A percentile compares a stretch with the other conserved stretches of the same genome.
phyloP scores from a whole-genome alignment of 257 asterid genomes.

The Apocynum venetum region DNA sequence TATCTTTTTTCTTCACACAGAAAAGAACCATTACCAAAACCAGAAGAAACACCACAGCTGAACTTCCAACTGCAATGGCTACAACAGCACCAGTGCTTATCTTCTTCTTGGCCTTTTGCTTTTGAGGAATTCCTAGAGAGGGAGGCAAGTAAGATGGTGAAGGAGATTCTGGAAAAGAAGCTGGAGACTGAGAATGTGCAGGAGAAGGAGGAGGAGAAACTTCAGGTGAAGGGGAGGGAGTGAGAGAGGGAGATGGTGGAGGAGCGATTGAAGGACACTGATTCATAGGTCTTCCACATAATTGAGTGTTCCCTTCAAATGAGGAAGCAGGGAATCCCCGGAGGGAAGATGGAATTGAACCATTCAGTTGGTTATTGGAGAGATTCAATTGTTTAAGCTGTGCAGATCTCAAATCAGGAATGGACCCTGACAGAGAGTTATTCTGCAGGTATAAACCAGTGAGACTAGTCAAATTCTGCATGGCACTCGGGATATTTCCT shows the following conservation, averaged over 20 bases:
- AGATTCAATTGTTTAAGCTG: conserved; percentile 47
- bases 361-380: conserved; percentile 54
- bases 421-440: conserved; percentile 57
- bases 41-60: conserved; percentile 27
- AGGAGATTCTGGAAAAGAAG: conserved; percentile 28
- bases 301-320: conserved; percentile 51
- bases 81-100: conserved; percentile 39
- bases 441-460: conserved; percentile 52
- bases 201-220: conserved; percentile 11
- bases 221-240: conserved; percentile 23
- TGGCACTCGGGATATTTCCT: conserved; percentile 40
- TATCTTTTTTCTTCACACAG: conserved; percentile 34
- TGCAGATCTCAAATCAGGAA: conserved; percentile 56
- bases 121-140: conserved; percentile 27
- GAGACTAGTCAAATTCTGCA: conserved; percentile 44
- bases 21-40: conserved; percentile 25
- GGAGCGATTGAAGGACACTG: conserved; percentile 38
- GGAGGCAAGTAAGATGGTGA: conserved; percentile 33
- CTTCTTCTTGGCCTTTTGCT: conserved; percentile 32
- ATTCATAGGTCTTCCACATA: conserved; percentile 62
- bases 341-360: conserved; percentile 61
- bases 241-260: conserved; percentile 41
- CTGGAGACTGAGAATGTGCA: conserved; percentile 13
- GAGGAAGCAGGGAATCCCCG: conserved; percentile 55
- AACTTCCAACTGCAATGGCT: conserved; percentile 51